Base-by-base conservation (phyloP, 75 land plant species). In the Pinus albicaulis region DNA sequence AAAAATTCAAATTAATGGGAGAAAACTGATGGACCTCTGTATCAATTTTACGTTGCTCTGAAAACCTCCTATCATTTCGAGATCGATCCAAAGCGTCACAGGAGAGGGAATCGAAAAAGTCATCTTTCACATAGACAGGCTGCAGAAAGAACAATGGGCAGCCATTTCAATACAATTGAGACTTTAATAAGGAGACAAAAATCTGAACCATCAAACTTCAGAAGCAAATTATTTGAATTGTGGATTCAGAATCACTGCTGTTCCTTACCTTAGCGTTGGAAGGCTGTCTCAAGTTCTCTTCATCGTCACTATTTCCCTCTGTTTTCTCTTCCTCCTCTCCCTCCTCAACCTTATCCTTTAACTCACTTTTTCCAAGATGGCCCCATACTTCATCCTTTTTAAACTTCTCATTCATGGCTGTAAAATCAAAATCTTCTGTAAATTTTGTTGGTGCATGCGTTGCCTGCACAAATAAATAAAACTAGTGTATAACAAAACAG, bases 361-460 rank as follows among this genome's bases (percentile, higher is more conserved):
- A 57, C 72, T 77, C 68, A 59, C 65, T 41, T 74, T 55, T 90
- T 20, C 98, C 95, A 78, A 93, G 89, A 85, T 92, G 81, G 48
- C 94, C 96, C 99, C 99, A 96, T 24, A 96, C 97, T 84, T 96
- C 96, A 87, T 93, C 94, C 77, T 96, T 96, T 20, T 96, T 96
- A 71, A 93, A 96, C 78, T 93, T 96, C 77, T 96, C 99, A 82
- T 96, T 93, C 99, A 96, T 96, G 22, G 94, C 96, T 11, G 66
- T 92, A 80, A 96, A 96, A 77, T 96, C 99, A 77, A 96, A 96
- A 41, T 96, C 99, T 71, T 96, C 96, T 1, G 90, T 90, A 73
- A 96, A 96, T 59, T 81, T 85, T 8, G 84, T 78, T 48, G n/a
- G n/a, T 48, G 52, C 52, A 48, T 48, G 52, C 10, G 52, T 11